phyloP scores from a whole-genome alignment of 306 rosid species.

The Acacia crassicarpa region DNA sequence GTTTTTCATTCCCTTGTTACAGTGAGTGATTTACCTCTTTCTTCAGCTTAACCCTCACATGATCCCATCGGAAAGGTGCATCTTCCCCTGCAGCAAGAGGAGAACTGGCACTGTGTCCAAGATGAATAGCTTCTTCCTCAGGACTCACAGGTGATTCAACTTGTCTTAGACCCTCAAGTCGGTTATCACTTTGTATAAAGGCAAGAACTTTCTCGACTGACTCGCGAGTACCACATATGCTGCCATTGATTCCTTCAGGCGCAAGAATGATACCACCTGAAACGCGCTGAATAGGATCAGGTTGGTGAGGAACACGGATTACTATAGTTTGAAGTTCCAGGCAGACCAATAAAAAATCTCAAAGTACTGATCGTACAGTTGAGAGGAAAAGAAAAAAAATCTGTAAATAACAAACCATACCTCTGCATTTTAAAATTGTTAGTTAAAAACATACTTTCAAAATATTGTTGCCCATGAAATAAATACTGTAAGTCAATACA shows the following conservation, averaged over 20 bases:
- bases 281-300: slow-evolving; percentile 84
- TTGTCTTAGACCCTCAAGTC: slow-evolving; percentile 66
- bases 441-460: neutral
- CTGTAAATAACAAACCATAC: neutral
- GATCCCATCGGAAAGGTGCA: slow-evolving; percentile 93
- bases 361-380: neutral
- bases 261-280: slow-evolving; percentile 98
- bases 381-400: neutral
- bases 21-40: slow-evolving; percentile 61
- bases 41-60: slow-evolving; percentile 95
- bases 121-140: slow-evolving; percentile 94
- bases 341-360: slow-evolving; percentile 1
- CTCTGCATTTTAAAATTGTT: neutral
- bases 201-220: slow-evolving; percentile 75
- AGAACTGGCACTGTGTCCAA: slow-evolving; percentile 70
- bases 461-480: neutral
- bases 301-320: slow-evolving; percentile 44
- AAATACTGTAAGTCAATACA: neutral
- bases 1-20: slow-evolving; percentile 1
- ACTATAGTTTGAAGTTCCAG: slow-evolving; percentile 8
- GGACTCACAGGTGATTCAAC: slow-evolving; percentile 87
- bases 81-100: slow-evolving; percentile 98
- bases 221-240: slow-evolving; percentile 81
- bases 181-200: slow-evolving; percentile 64
- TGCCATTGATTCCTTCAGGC: slow-evolving; percentile 90